These are phyloP conservation scores for Fraxinus floribunda DNA, from an alignment of 305 asterid species.

Conservation along the genomic window DNA sequence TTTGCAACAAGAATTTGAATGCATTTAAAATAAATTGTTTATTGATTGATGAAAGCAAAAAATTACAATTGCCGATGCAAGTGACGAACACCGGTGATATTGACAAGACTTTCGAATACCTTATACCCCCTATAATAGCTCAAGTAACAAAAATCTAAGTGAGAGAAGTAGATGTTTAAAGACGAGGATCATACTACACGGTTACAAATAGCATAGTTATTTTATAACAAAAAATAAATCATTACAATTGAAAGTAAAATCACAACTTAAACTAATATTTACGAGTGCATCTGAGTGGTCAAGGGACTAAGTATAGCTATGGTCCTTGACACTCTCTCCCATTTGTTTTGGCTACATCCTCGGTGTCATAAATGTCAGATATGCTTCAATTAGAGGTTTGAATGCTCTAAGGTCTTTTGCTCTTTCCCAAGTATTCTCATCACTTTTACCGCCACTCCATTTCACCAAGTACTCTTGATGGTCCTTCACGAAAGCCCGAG, in stretches of 20 bases:
- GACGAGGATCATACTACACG: not conserved
- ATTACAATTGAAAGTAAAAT: not conserved
- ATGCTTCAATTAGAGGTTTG: not conserved
- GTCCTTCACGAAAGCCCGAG: not conserved
- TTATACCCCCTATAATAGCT: not conserved
- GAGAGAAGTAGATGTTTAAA: not conserved
- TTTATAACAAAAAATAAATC: not conserved
- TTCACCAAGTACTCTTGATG: not conserved
- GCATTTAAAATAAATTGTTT: too few species aligned
- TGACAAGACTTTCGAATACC: not conserved
- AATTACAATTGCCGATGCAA: not conserved
- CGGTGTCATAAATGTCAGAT: not conserved
- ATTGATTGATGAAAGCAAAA: too few species aligned
- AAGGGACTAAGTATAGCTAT: not conserved
- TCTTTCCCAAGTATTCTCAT: not conserved
- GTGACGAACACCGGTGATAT: not conserved
- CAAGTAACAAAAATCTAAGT: not conserved
- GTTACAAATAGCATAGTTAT: not conserved
- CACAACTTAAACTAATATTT: not conserved
- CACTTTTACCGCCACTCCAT: not conserved
- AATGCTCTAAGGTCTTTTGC: not conserved
- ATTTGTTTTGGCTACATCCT: not conserved
- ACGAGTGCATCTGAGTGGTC: not conserved
- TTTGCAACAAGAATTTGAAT: too few species aligned
- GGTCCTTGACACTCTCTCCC: not conserved